Base-by-base conservation (phyloP, 164 flowering plant genomes). In the Aristolochia fimbriata region DNA sequence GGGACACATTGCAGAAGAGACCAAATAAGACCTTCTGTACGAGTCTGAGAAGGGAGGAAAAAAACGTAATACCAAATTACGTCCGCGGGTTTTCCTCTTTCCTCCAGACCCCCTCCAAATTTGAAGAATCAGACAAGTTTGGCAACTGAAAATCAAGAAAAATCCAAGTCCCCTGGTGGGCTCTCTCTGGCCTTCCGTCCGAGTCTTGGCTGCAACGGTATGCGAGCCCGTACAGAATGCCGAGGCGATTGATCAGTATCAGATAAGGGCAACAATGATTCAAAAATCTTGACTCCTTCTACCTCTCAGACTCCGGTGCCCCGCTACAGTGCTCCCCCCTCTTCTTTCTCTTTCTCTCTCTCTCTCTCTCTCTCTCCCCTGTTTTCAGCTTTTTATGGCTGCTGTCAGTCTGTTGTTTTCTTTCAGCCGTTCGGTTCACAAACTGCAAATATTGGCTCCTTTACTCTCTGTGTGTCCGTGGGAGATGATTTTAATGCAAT, bases 1-100 rank as follows among this genome's bases (percentile, higher is more conserved):
- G 66, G 77, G 83, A 78, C 81, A 77, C 84, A 78, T 77, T 74
- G 82, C 88, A 74, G 77, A 80, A 75, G 63, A 51, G 73, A 78
- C 79, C 81, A 85, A 80, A 83, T 60, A 47, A 53, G 50, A 67
- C 47, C 54, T 52, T 65, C 30, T 27, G 30, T 27, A 27, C 5
- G n/a, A n/a, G 49, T 66, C 17, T 20, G 49, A 65, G 41, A 51
- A 47, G 48, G 13, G 43, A 14, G 43, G 33, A 2, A 47, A 50
- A 48, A 51, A 37, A 37, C 43, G 43, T 37, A 37, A 7, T 7
- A 3, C 43, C 43, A 37, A 37, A 37, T 37, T 37, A 37, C 43
- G 43, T 3, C 43, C 12, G 9, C 43, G 4, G 43, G 1, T 37
- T 64, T 22, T 58, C 43, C 23, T 25, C 19, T 56, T 63, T 47